phyloP scores from a whole-genome alignment of 2,329 filamentous ascomycete species.

The Penicillium sp. region DNA sequence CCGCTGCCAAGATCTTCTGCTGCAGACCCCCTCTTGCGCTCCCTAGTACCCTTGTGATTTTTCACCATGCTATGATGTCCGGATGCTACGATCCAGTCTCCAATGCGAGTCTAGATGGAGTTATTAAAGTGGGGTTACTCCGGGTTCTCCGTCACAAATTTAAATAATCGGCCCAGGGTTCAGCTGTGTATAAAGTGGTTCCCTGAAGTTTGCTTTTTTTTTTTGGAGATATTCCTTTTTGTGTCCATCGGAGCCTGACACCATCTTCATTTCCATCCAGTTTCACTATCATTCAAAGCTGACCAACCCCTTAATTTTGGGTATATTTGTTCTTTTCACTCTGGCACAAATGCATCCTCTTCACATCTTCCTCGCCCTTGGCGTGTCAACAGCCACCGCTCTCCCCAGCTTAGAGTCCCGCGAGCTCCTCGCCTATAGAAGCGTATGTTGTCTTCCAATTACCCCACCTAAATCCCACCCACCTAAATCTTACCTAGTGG shows the following conservation, averaged over 20 bases:
- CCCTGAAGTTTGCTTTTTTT: too few relatives aligned
- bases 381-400: conserved; percentile 1
- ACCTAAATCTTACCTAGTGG: conserved; percentile 18
- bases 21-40: conserved; percentile 1
- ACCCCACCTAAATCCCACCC: not conserved
- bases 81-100: not conserved
- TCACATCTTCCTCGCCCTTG: not conserved
- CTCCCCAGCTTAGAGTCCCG: not conserved
- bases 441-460: conserved; percentile 12
- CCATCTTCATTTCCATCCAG: not conserved
- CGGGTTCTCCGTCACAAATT: not conserved
- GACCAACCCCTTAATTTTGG: too few relatives aligned
- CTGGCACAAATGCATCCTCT: conserved; percentile 4
- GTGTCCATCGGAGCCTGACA: not conserved
- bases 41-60: not conserved
- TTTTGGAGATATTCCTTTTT: not conserved
- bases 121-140: too few relatives aligned
- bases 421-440: conserved; percentile 17
- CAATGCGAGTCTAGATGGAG: too few relatives aligned
- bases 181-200: too few relatives aligned
- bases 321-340: not conserved
- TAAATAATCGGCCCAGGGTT: not conserved
- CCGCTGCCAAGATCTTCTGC: not conserved
- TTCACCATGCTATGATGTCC: not conserved
- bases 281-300: not conserved